These are phyloP conservation scores for Aspergillus sp. DNA, from an alignment of 2,329 filamentous ascomycete genomes.

Conservation along the genomic window DNA sequence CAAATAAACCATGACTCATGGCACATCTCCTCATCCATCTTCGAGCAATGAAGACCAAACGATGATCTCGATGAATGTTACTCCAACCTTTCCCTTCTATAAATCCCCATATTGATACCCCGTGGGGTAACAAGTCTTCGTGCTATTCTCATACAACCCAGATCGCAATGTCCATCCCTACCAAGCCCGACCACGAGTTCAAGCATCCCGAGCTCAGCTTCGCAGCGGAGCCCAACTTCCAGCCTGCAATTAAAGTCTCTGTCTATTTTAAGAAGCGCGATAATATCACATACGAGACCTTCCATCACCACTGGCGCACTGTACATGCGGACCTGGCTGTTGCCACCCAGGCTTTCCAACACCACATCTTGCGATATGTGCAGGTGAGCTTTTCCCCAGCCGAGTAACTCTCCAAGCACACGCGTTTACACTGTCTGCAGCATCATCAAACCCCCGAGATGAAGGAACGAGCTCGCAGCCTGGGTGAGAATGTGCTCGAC, in stretches of 20 bases:
- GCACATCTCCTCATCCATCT: no score
- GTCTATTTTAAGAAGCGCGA: conserved; percentile 3
- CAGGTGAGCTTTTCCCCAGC: neutral
- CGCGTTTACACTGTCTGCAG: neutral
- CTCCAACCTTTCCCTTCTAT: no score
- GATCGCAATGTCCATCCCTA: neutral
- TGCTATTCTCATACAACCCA: neutral
- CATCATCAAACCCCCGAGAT: conserved; percentile 4
- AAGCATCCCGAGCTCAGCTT: neutral
- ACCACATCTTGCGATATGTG: neutral
- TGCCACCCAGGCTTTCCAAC: neutral
- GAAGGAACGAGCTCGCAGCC: neutral
- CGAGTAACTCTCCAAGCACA: no score
- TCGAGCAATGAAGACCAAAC: no score
- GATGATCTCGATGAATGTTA: no score
- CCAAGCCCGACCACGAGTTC: neutral
- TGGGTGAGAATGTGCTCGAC: neutral
- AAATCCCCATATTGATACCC: no score
- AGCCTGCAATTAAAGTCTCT: conserved; percentile 4
- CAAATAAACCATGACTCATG: no score
- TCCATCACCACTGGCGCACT: conserved; percentile 2
- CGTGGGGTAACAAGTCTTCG: no score
- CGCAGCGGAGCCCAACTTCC: conserved; percentile 1
- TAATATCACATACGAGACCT: neutral
- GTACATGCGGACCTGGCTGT: conserved; percentile 1